These are phyloP conservation scores for Cercospora citrullina DNA, from an alignment of 2,329 filamentous ascomycete genomes.

Conservation along the genomic window DNA sequence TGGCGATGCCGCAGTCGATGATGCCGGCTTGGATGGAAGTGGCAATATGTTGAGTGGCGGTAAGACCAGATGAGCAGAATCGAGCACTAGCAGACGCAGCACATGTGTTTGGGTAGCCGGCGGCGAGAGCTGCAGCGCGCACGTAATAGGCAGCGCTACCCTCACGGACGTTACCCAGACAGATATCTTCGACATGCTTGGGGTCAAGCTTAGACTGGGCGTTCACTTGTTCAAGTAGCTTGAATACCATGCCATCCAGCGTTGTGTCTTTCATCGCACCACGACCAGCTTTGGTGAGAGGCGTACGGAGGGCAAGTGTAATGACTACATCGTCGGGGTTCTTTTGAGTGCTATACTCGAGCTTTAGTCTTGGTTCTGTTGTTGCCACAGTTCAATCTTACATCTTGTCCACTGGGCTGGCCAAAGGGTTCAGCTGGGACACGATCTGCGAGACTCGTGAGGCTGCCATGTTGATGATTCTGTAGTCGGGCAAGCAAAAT, in stretches of 20 bases:
- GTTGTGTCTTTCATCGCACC: constrained; percentile 93
- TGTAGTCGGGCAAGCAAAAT: not conserved
- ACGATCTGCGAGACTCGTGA: constrained; percentile 22
- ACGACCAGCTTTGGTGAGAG: constrained; percentile 83
- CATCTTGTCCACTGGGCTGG: constrained; percentile 25
- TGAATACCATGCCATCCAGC: constrained; percentile 82
- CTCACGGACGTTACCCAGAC: constrained; percentile 84
- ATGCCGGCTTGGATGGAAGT: constrained; percentile 72
- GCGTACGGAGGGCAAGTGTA: constrained; percentile 85
- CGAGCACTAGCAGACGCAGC: constrained; percentile 79
- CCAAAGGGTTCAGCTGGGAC: constrained; percentile 23
- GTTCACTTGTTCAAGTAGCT: constrained; percentile 67
- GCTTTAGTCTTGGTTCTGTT: not conserved
- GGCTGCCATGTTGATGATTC: constrained; percentile 6
- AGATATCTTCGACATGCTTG: constrained; percentile 64
- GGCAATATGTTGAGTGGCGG: constrained; percentile 73
- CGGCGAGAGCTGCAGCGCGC: constrained; percentile 81
- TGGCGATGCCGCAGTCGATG: constrained; percentile 73
- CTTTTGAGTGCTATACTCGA: constrained; percentile 45
- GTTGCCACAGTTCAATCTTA: constrained; percentile 4
- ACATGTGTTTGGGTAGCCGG: constrained; percentile 86
- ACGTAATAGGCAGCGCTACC: constrained; percentile 82
- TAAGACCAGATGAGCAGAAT: constrained; percentile 78
- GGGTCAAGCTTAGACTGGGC: constrained; percentile 37
- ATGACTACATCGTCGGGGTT: constrained; percentile 97